Evolutionary conservation across 164 flowering plant genomes (phyloP).

Genomic region (Magnolia changhungtana): DNA sequence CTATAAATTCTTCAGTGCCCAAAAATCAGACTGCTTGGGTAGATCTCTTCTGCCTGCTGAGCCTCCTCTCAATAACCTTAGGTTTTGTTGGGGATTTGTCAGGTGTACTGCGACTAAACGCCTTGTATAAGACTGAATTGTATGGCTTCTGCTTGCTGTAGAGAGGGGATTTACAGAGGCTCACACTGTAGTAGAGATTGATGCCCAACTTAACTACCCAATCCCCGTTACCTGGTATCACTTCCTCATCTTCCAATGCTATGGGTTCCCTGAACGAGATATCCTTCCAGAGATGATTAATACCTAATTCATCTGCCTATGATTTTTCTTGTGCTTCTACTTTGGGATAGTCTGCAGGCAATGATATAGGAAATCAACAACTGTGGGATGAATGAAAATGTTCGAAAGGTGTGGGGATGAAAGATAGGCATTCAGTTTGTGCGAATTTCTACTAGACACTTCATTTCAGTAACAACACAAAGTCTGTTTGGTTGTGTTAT

Average conservation of each 20-base stretch:
- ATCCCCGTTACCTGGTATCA: slow-evolving; percentile 66
- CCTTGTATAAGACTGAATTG: no score
- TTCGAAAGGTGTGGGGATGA: no score
- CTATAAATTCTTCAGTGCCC: no score
- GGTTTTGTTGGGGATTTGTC: slow-evolving; percentile 32
- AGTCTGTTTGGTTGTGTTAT: no score
- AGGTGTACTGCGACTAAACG: slow-evolving; percentile 13
- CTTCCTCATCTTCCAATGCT: slow-evolving; percentile 73
- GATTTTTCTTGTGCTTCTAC: slow-evolving; percentile 69
- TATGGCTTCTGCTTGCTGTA: no score
- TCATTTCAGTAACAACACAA: no score
- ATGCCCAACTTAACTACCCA: slow-evolving; percentile 90
- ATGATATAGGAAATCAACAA: slow-evolving; percentile 1
- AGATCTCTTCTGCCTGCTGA: slow-evolving; percentile 54
- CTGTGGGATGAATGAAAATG: not conserved
- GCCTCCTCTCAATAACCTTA: slow-evolving; percentile 32
- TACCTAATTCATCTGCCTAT: slow-evolving; percentile 66
- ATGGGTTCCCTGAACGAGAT: slow-evolving; percentile 51
- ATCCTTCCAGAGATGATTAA: slow-evolving; percentile 56
- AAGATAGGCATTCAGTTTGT: no score
- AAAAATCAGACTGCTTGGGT: no score
- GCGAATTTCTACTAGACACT: no score
- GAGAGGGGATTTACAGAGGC: no score
- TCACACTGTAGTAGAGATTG: no score
- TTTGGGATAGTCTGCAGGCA: slow-evolving; percentile 74